Evolutionary conservation across 257 asterid genomes (phyloP).

Genomic region (Capsicum chinense): DNA sequence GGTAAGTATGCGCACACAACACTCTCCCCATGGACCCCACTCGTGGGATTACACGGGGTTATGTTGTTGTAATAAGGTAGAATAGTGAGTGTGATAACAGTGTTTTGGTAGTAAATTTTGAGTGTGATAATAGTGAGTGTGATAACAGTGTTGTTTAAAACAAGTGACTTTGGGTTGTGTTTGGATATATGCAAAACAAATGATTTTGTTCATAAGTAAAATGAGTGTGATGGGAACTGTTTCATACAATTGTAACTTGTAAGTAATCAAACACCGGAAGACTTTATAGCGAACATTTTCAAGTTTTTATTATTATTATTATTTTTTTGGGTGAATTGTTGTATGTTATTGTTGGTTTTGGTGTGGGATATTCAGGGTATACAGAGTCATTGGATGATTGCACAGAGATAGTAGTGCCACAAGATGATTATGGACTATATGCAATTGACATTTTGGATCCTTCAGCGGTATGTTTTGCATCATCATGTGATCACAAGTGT

Average conservation of each 20-base stretch:
- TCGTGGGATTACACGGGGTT: background rate
- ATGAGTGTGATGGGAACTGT: background rate
- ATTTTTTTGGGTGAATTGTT: background rate
- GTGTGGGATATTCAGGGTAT: slow-evolving; percentile 58
- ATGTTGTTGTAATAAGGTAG: background rate
- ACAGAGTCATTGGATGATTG: slow-evolving; percentile 76
- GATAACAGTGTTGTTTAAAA: background rate
- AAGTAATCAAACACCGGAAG: background rate
- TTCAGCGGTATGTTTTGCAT: slow-evolving; percentile 58
- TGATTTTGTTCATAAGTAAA: background rate
- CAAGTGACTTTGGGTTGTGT: background rate
- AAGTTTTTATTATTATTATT: slow-evolving; percentile 21
- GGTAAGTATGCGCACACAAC: background rate
- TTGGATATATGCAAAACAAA: background rate
- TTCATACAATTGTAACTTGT: background rate
- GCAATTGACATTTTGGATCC: slow-evolving; percentile 98
- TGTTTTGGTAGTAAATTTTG: background rate
- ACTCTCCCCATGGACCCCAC: background rate
- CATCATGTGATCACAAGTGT: background rate
- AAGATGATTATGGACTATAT: slow-evolving; percentile 94
- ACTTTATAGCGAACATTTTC: background rate
- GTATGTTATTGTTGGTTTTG: background rate
- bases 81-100: background rate
- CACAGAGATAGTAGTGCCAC: slow-evolving; percentile 76
- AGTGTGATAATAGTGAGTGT: background rate